These are phyloP conservation scores for Sicyos baderoa DNA, from an alignment of 306 rosid genomes.

Conservation along the genomic window DNA sequence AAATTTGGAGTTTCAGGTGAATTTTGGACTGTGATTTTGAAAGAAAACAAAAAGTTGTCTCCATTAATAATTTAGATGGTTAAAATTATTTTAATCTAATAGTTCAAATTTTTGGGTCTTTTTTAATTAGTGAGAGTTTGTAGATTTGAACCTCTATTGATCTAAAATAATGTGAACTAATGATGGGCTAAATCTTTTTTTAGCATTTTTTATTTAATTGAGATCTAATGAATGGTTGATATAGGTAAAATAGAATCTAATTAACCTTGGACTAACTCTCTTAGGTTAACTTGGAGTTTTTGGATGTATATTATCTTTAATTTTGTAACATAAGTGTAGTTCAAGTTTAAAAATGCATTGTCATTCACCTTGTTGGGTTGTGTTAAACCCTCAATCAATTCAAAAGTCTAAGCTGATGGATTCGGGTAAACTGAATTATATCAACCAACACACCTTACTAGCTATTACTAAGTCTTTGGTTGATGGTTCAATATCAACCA, in stretches of 20 bases:
- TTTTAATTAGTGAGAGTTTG: too few relatives aligned
- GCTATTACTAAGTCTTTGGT: background rate
- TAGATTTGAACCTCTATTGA: too few relatives aligned
- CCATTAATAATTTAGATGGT: background rate
- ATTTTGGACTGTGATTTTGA: background rate
- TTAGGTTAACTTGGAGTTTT: background rate
- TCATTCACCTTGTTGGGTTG: too few relatives aligned
- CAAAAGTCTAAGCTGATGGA: too few relatives aligned
- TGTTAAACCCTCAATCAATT: too few relatives aligned
- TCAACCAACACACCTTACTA: too few relatives aligned
- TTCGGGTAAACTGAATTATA: too few relatives aligned
- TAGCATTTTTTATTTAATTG: background rate
- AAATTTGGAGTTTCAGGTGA: slow-evolving; percentile 12
- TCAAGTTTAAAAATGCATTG: too few relatives aligned
- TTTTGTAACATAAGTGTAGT: background rate
- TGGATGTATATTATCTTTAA: background rate
- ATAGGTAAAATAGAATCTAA: background rate
- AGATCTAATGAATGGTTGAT: background rate
- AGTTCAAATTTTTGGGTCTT: background rate
- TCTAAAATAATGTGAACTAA: too few relatives aligned
- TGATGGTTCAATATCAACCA: background rate
- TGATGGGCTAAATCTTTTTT: too few relatives aligned
- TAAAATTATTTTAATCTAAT: background rate
- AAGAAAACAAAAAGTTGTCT: background rate
- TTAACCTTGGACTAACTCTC: background rate